phyloP scores from a whole-genome alignment of 1,284 basidiomycete genomes.

The Fomitopsis betulina region DNA sequence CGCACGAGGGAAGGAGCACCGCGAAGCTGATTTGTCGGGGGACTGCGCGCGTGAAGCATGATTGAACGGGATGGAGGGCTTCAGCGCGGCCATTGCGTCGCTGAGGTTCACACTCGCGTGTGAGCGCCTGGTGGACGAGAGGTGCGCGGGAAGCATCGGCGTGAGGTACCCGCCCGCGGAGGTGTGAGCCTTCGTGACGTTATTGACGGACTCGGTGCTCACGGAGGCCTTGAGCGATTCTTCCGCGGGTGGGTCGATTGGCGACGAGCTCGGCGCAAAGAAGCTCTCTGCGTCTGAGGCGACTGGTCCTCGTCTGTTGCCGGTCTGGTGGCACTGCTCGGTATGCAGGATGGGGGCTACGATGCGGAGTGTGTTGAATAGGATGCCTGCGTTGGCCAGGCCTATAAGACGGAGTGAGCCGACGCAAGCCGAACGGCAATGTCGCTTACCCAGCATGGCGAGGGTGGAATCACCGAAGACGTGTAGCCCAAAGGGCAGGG shows the following conservation, averaged over 20 bases:
- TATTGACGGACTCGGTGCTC: background rate
- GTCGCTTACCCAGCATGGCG: constrained; percentile 48
- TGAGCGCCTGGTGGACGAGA: background rate
- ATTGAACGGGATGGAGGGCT: background rate
- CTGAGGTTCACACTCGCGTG: background rate
- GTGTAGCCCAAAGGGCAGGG: constrained; percentile 38
- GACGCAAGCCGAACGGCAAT: background rate
- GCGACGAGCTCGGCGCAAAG: constrained; percentile 23
- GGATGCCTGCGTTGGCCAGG: constrained; percentile 55
- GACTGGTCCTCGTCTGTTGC: constrained; percentile 1
- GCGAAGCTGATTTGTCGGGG: background rate
- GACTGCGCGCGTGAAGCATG: background rate
- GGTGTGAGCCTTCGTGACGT: background rate
- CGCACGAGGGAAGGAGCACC: background rate
- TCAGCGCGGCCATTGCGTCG: background rate
- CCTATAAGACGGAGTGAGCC: constrained; percentile 33
- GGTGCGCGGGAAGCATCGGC: background rate
- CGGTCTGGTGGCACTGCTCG: constrained; percentile 20
- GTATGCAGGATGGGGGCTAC: constrained; percentile 40
- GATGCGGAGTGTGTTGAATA: constrained; percentile 65
- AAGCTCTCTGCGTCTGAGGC: constrained; percentile 29
- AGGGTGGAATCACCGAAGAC: constrained; percentile 50
- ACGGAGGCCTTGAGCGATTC: background rate
- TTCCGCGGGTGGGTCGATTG: constrained; percentile 7
- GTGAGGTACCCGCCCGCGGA: background rate